Conservation (phyloP, 1,284 basidiomycete species). For the Rhodotorula sp. region DNA sequence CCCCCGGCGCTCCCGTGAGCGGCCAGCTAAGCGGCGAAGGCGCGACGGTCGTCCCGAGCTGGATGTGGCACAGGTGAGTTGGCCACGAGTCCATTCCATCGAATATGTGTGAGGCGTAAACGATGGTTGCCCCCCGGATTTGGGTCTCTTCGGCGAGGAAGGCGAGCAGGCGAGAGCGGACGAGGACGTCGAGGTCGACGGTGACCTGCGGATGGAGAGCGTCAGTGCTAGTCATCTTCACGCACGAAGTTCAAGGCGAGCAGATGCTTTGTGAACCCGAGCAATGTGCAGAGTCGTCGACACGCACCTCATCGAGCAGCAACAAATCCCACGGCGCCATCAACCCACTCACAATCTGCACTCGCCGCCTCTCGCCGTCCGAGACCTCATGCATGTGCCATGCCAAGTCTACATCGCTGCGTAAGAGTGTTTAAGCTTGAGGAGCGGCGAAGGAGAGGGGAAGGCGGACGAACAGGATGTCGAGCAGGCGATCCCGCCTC, state of each 20-base stretch:
- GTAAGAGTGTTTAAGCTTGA: too few relatives aligned
- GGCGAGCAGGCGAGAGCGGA: constrained; percentile 81
- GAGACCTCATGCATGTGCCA: constrained; percentile 70
- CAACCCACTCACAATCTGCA: constrained; percentile 94
- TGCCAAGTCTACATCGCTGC: constrained; percentile 79
- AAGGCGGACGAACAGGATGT: constrained; percentile 60
- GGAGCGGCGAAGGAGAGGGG: neutral
- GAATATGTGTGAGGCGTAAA: constrained; percentile 96
- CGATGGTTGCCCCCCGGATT: constrained; percentile 76
- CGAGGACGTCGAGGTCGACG: constrained; percentile 96
- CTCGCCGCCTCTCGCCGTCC: constrained; percentile 89
- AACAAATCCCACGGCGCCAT: constrained; percentile 95
- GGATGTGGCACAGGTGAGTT: constrained; percentile 85
- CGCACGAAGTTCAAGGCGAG: neutral
- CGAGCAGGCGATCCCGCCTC: constrained; percentile 76
- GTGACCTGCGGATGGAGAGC: constrained; percentile 62
- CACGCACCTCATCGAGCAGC: constrained; percentile 77
- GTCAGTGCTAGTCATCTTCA: neutral
- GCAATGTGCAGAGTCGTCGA: neutral
- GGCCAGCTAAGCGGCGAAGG: constrained; percentile 69
- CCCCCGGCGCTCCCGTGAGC: constrained; percentile 42
- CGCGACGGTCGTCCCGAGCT: constrained; percentile 67
- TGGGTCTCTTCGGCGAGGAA: constrained; percentile 85
- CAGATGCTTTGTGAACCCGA: too few relatives aligned
- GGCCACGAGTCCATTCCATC: constrained; percentile 84